phyloP scores from a whole-genome alignment of 106 monocot species.

The Dendrobium catenatum region DNA sequence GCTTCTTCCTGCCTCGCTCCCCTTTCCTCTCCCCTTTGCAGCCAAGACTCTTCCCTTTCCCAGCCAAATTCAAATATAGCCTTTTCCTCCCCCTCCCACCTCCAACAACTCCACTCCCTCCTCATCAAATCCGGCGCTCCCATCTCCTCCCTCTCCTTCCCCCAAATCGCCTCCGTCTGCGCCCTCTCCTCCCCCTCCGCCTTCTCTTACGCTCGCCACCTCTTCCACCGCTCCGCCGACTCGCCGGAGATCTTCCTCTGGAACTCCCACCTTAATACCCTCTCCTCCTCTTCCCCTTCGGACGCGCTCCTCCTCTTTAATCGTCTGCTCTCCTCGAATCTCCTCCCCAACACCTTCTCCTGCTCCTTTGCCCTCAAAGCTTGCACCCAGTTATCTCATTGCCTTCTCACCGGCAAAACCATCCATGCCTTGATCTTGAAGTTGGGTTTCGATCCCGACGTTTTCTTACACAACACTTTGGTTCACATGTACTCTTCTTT shows the following conservation, averaged over 20 bases:
- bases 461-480: slow-evolving; percentile 41
- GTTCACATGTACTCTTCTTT: slow-evolving; percentile 38
- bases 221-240: slow-evolving; percentile 17
- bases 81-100: slow-evolving; percentile 27
- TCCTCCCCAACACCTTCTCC: slow-evolving; percentile 44
- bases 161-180: slow-evolving; percentile 26
- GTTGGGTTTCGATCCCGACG: slow-evolving; percentile 34
- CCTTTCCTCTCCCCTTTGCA: not conserved
- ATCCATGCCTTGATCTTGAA: slow-evolving; percentile 42
- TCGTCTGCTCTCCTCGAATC: slow-evolving; percentile 22
- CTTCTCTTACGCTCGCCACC: slow-evolving; percentile 32
- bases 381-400: slow-evolving; percentile 16
- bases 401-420: slow-evolving; percentile 15
- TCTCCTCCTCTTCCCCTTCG: slow-evolving; percentile 26
- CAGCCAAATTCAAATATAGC: not conserved
- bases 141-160: slow-evolving; percentile 28
- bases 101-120: slow-evolving; percentile 51
- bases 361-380: slow-evolving; percentile 55
- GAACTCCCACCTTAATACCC: slow-evolving; percentile 54
- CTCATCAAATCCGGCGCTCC: slow-evolving; percentile 39
- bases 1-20: not conserved
- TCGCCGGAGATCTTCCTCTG: slow-evolving; percentile 32
- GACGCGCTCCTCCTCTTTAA: slow-evolving; percentile 43
- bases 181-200: slow-evolving; percentile 28
- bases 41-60: not conserved